Conservation (phyloP, 495 filamentous ascomycete species). For the Lasiosphaeria ovina region DNA sequence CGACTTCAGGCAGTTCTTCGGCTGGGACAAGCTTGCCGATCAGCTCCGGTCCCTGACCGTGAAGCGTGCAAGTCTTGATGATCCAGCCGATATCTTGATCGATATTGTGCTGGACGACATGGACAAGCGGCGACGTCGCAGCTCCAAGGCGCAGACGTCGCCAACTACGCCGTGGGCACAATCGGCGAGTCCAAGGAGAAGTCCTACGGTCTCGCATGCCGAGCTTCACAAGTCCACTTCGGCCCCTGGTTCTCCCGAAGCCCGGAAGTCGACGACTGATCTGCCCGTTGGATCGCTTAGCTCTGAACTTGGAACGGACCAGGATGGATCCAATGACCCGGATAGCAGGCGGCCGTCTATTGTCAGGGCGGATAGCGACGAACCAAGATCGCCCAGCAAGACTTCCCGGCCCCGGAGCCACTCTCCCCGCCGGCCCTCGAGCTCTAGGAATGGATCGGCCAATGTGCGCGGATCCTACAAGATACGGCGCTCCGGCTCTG, state of each 20-base stretch:
- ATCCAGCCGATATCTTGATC: conserved; percentile 84
- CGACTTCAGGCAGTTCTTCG: conserved; percentile 94
- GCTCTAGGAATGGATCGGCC: conserved; percentile 65
- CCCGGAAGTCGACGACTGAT: conserved; percentile 44
- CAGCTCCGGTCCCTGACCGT: conserved; percentile 87
- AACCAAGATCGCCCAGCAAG: conserved; percentile 39
- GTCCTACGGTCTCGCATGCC: conserved; percentile 52
- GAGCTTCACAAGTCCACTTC: conserved; percentile 59
- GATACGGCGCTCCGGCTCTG: conserved; percentile 80
- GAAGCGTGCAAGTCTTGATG: conserved; percentile 82
- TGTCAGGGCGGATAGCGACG: conserved; percentile 39
- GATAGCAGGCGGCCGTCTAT: conserved; percentile 42
- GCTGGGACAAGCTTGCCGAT: conserved; percentile 91
- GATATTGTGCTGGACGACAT: conserved; percentile 95
- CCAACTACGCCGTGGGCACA: conserved; percentile 66
- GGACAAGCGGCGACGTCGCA: conserved; percentile 82
- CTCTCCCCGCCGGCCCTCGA: conserved; percentile 73
- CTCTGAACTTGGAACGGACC: conserved; percentile 42
- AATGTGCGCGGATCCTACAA: conserved; percentile 63
- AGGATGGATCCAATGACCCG: conserved; percentile 27
- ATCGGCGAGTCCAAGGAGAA: conserved; percentile 56
- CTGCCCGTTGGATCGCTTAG: conserved; percentile 45
- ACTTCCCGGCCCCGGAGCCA: conserved; percentile 62
- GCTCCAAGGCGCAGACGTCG: conserved; percentile 78
- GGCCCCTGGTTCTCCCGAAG: conserved; percentile 64